Percentiles rank a stretch among this genome's conserved stretches.
phyloP scores from a whole-genome alignment of 2,329 filamentous ascomycete genomes.

The Phyllosticta citrichinensis region DNA sequence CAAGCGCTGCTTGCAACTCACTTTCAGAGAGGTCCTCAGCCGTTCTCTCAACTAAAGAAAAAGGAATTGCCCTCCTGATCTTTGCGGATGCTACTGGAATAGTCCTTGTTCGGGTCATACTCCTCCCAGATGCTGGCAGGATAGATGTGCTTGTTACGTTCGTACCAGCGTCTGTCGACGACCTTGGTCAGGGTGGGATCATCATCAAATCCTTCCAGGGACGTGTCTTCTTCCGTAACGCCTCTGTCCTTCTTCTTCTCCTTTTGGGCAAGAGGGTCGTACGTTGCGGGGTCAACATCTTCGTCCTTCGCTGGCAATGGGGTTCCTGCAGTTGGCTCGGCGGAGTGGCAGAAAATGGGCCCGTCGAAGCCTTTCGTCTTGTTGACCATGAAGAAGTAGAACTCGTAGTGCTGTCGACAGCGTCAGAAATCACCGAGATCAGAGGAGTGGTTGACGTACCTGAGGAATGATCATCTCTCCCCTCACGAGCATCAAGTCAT shows the following conservation, averaged over 20 bases:
- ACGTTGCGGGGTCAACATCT: slow-evolving; percentile 18
- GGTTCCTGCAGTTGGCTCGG: slow-evolving; percentile 36
- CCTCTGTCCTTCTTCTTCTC: slow-evolving; percentile 25
- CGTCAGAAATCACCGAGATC: neutral
- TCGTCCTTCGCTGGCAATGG: slow-evolving; percentile 15
- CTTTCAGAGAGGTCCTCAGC: neutral
- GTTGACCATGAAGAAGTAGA: slow-evolving; percentile 95
- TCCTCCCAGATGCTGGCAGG: slow-evolving; percentile 93
- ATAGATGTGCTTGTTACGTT: slow-evolving; percentile 96
- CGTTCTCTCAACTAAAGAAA: slow-evolving; percentile 43
- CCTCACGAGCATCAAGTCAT: slow-evolving; percentile 87
- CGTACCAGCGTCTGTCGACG: slow-evolving; percentile 93
- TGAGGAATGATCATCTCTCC: slow-evolving; percentile 89
- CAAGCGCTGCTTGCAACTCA: too few relatives aligned
- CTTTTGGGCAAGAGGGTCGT: slow-evolving; percentile 33
- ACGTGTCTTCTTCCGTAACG: slow-evolving; percentile 20
- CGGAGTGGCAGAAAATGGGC: slow-evolving; percentile 66
- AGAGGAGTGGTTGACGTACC: slow-evolving; percentile 46
- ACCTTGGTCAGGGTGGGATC: slow-evolving; percentile 83
- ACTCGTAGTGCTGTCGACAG: slow-evolving; percentile 73
- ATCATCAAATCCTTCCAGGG: slow-evolving; percentile 62
- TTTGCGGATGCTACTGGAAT: slow-evolving; percentile 64
- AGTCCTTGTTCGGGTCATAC: slow-evolving; percentile 84
- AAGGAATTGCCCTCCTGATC: slow-evolving; percentile 87
- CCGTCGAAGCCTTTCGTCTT: slow-evolving; percentile 66